A percentile compares a stretch with the other conserved stretches of the same genome.
phyloP scores from a whole-genome alignment of 192 early-diverging fungal genomes.

The Fimicolochytrium jonesii region DNA sequence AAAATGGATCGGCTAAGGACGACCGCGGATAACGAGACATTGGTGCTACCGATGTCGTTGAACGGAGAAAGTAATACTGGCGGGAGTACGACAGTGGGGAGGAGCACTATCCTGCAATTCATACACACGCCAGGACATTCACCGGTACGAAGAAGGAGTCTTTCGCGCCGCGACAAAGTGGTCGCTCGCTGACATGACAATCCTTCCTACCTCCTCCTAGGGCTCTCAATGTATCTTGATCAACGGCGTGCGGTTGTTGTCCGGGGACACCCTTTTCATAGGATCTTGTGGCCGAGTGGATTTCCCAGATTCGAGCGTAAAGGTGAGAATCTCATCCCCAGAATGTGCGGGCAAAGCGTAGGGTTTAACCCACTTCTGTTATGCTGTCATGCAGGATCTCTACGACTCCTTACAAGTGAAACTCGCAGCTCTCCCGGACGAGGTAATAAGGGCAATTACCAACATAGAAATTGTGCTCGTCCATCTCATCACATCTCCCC shows the following conservation, averaged over 20 bases:
- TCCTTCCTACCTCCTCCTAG: no score
- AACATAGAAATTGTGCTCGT: background rate
- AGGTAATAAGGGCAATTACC: conserved; percentile 11
- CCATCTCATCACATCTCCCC: conserved; percentile 9
- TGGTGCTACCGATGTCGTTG: conserved; percentile 35
- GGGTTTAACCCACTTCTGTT: no score
- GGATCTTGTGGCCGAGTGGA: conserved; percentile 76
- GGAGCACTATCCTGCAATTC: conserved; percentile 51
- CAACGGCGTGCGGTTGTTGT: conserved; percentile 69
- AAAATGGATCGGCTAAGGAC: conserved; percentile 42
- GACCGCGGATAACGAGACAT: conserved; percentile 56
- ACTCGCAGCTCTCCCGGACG: conserved; percentile 49
- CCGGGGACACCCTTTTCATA: conserved; percentile 85
- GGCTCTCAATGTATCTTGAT: conserved; percentile 79
- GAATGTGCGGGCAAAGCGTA: no score
- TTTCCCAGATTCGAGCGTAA: conserved; percentile 67
- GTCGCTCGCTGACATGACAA: no score
- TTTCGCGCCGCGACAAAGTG: no score
- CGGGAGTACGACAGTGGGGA: no score
- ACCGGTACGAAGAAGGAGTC: no score
- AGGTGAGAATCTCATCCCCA: conserved; percentile 12
- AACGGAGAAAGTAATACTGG: conserved; percentile 4
- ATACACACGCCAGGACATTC: conserved; percentile 94
- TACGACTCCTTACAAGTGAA: conserved; percentile 62
- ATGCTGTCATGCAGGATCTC: conserved; percentile 58